Evolutionary conservation across 495 filamentous ascomycete species (phyloP).

Genomic region (Podospora pseudoanserina): DNA sequence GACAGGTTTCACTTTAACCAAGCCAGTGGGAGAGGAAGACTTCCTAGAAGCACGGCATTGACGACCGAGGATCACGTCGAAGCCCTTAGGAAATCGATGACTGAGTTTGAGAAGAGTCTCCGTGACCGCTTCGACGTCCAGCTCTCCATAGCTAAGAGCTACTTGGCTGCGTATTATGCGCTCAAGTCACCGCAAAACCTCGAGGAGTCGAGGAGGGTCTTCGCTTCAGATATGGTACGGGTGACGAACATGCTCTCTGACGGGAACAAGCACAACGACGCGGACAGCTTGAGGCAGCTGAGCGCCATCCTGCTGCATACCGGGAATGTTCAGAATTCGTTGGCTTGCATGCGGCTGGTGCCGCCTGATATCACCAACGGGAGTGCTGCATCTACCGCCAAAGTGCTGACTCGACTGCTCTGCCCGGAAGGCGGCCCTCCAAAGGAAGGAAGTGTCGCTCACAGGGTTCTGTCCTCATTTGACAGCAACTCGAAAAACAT

Average conservation of each 20-base stretch:
- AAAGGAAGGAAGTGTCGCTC: background rate
- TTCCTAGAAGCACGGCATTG: background rate
- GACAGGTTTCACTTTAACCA: background rate
- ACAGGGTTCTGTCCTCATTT: no score
- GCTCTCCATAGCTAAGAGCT: background rate
- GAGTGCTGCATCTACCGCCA: no score
- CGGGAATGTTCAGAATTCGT: background rate
- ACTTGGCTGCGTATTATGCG: background rate
- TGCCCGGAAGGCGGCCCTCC: background rate
- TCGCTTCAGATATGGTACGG: background rate
- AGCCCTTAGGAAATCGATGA: background rate
- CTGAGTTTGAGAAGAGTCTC: background rate
- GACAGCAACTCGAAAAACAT: no score
- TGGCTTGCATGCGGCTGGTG: background rate
- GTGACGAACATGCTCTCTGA: background rate
- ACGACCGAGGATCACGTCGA: background rate
- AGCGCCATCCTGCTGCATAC: background rate
- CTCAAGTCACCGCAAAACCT: background rate
- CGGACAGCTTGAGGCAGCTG: background rate
- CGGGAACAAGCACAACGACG: background rate
- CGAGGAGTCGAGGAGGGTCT: background rate
- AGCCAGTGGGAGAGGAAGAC: background rate
- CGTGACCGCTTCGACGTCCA: background rate
- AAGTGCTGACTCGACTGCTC: background rate
- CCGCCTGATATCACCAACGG: background rate